phyloP scores from a whole-genome alignment of 108 stramenopile species.

The Skeletonema menzelii region DNA sequence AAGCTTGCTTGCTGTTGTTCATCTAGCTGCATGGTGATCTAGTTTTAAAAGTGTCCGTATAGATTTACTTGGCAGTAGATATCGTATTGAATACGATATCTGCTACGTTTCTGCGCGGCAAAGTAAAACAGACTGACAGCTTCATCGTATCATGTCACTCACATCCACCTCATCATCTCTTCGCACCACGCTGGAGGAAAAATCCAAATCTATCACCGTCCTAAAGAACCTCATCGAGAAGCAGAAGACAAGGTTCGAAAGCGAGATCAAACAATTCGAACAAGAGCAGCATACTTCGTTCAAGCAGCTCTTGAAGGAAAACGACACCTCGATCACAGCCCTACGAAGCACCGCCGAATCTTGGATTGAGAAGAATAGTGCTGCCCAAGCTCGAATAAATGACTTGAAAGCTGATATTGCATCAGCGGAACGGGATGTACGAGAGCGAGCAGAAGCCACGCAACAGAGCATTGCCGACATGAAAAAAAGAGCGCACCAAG shows the following conservation, averaged over 20 bases:
- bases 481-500: conserved; percentile 17
- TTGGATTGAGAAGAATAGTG: conserved; percentile 12
- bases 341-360: conserved; percentile 4
- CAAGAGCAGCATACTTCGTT: conserved; percentile 7
- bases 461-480: conserved; percentile 13
- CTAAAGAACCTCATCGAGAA: conserved; percentile 17
- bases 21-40: neutral
- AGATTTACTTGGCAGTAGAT: no score
- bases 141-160: no score
- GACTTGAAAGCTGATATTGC: conserved; percentile 8
- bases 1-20: neutral
- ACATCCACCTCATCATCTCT: neutral
- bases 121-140: no score
- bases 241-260: conserved; percentile 6
- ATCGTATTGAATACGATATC: no score
- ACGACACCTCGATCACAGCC: neutral
- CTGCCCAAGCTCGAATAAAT: conserved; percentile 3
- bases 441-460: conserved; percentile 9
- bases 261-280: conserved; percentile 4
- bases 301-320: neutral
- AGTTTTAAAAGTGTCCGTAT: no score
- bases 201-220: conserved; percentile 16
- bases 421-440: conserved; percentile 27
- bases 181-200: conserved; percentile 11
- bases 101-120: no score